Base-by-base conservation (phyloP, 331 rosid species). In the Acacia concinna region DNA sequence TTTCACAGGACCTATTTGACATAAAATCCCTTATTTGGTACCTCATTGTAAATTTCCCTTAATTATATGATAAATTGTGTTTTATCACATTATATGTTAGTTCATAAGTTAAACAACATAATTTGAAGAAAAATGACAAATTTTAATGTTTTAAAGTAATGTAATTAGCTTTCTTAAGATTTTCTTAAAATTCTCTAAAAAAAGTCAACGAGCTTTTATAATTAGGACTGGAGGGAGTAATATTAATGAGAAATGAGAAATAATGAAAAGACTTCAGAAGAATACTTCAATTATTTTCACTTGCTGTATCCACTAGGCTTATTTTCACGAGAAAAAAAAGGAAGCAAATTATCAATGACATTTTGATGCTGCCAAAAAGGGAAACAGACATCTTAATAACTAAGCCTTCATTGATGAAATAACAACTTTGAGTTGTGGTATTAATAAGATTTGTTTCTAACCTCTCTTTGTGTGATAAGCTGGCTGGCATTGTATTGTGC, bases 401-500 rank as follows among this genome's bases (percentile, higher is more conserved):
- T 8, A 4, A 49, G 27, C 6, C 69, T 14, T 38, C 15, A 15
- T 35, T 23, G 68, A 46, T 49, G 35, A 25, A 25, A 34, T 62
- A 56, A 54, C 9, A 4, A 69, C n/a, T 5, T 71, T 44, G 40
- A 25, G 70, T 51, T 34, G 34, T 25, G 25, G 34, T 35, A 32
- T 8, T 23, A 14, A 82, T 1, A 79, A 43, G 40, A 75, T 21
- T 56, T n/a, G 23, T 41, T 64, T 32, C 74, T 79, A 77, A 96
- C 99, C 97, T 93, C 99, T 83, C 98, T 88, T 84, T 90, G 97
- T 37, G 99, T 93, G 52, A 93, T 88, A 68, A 96, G 99, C 85
- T 93, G 99, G 89, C 98, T 90, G 78, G 98, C 99, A 74, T 96
- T 93, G 82, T 93, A 93, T 65, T 84, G 96, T 32, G 98, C 98